Evolutionary conservation across 345 rosid species (phyloP), one percentile per base, ranked within the genome.

Genomic region (Isatis tinctoria): DNA sequence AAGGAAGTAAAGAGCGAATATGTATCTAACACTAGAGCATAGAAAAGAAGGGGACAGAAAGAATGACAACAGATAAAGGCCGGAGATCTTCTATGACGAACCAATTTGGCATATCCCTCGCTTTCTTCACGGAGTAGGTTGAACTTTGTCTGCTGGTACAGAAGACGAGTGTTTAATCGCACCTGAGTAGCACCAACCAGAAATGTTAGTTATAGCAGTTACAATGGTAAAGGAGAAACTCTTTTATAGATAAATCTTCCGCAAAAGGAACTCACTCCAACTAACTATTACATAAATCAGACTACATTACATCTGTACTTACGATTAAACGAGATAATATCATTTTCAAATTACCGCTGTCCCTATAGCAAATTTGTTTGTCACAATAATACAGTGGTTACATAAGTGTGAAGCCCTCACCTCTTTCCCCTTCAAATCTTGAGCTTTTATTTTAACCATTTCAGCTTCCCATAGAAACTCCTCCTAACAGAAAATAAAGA

Each of bases 91-190:
- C 69, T 41, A 48, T 8, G 58, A 65, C 84, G 12, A 83, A 95
- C 98, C 99, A 96, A 83, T 83, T 96, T 96, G 48, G 99, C 99
- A 81, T 96, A 96, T 81, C 99, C 99, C 81, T 96, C 99, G 30
- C 97, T 96, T 82, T 96, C 99, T 83, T 96, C 99, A 14, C 99
- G 90, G 70, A 92, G 90, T 80, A 96, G 88, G 79, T 96, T 96
- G 82, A 96, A 96, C 77, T 96, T 96, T 45, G 99, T 90, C 82
- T 96, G 99, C 80, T 95, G 99, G 82, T 95, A 95, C 64, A 92
- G 94, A 76, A 95, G 91, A 43, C 98, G 99, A 49, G 99, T 95
- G 80, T 95, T 95, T 65, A 95, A 88, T 76, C 99, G 89, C 77
- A 95, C 99, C 99, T 95, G 87, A 69, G 81, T 78, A 53, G 51